Evolutionary conservation across 768 basidiomycete genomes (phyloP), one percentile per base, ranked within the genome.

Genomic region (Boletus pseudopeckii): DNA sequence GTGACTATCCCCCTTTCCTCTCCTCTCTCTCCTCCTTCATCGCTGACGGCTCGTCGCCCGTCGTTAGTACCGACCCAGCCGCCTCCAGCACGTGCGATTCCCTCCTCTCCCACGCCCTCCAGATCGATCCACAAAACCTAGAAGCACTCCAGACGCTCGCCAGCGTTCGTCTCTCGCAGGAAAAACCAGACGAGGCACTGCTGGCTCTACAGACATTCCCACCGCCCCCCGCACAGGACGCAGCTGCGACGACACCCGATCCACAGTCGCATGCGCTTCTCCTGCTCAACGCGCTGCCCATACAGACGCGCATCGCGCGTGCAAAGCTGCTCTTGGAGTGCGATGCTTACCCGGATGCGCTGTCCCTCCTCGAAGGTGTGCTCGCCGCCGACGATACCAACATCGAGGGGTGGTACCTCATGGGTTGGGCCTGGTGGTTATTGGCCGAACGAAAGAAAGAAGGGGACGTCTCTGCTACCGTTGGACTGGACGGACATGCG

Each of bases 361-460:
- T 95, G 6, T 70, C 85, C 11, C 83, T 94, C 14, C 71, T 96
- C 26, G 83, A 90, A 41, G 89, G 87, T 13, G 78, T 94, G 10
- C 84, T 94, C 71, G 80, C 86, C 10, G 71, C 84, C 0, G 92
- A 95, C 68, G 90, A 93, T 59, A 80, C 90, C 64, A 87, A 91
- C 49, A 85, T 93, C 13, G 92, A 95, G 61, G 93, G 86, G 1
- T 95, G 93, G 86, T 96, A 96, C 65, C 81, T 96, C 28, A 92
- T 95, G 70, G 93, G 92, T 49, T 97, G 92, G 92, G 88, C 89
- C 58, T 92, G 90, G 77, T 92, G 84, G 74, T 73, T 95, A 43
- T 84, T 90, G 81, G 80, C 84, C 0, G 86, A 89, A 67, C 80
- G 86, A 55, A 82, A 82, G 8, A 78, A 81, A 55, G 83, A 86